Evolutionary conservation across 768 basidiomycete species (phyloP), one percentile per base, ranked within the genome.

Genomic region (Antrodiella citrinella): DNA sequence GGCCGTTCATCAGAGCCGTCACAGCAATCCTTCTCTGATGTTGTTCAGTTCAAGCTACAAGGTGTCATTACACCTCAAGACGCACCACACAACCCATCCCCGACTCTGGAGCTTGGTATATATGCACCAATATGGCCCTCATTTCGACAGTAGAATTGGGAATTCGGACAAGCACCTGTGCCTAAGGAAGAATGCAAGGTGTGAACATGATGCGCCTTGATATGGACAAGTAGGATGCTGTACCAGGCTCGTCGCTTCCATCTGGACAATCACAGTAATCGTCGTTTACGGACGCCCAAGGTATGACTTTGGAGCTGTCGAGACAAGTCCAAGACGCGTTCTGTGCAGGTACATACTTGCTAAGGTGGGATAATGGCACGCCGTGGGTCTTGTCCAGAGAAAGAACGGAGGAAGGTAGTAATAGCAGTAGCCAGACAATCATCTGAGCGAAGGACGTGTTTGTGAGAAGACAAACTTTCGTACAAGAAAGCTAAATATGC

Each of bases 171-270:
- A 24, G 93, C 92, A 50, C 86, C 79, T 20, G 92, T 94, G 45
- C 91, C 90, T 92, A 53, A 7, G 40, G 45, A 45, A 30, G 42
- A 15, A 20, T 19, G 24, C 44, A 20, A 48, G 26, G 38, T 51
- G 15, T 54, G 48, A 54, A 23, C 48, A 43, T 51, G 44, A 46
- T 48, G 51, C 38, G 25, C 44, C 24, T 19, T 21, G 18, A n/a
- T n/a, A 18, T 25, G 35, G 20, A 20, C 26, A 41, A n/a, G 45
- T 19, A 18, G 15, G 13, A 22, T 15, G 44, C 22, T 12, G 59
- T 59, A 84, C 93, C 93, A 65, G 93, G 93, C 64, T 97, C 93
- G 56, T 97, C 93, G 55, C 87, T 92, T n/a, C 92, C 92, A 61
- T 96, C 93, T 24, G 74, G 73, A 62, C 93, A 97, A 69, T 97